Evolutionary conservation across 805 yeast species (phyloP), one percentile per base, ranked within the genome.

Genomic region (Cyberlindnera japonica): DNA sequence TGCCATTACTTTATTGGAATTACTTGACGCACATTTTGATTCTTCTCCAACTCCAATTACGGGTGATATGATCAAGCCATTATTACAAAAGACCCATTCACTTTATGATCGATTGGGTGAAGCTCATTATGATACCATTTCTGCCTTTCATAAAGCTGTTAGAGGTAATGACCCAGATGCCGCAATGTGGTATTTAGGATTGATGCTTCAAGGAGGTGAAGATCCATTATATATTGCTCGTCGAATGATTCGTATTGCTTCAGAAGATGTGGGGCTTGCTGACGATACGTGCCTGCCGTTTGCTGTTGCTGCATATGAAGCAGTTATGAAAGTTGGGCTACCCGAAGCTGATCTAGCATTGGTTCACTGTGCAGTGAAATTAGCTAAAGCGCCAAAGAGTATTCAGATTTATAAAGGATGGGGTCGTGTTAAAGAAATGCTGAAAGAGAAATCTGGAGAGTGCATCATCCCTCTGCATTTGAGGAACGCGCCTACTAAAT

Each of bases 151-250:
- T 64, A 93, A 93, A 56, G 77, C 95, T 0, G 76, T 93, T 0
- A 71, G 99, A 42, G 99, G 99, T 0, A 75, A 86, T 0, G 82
- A 91, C 53, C 82, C 90, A 0, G 87, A 93, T 64, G 98, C 97
- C 0, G 81, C 98, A 0, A 64, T 93, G 45, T 90, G 81, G 59
- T 93, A 93, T 55, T 64, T 93, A 16, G 91, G 81, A 0, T 71
- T 89, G 35, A 93, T 93, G 99, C 68, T 93, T 2, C 74, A 77
- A 48, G 95, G 95, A 3, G 99, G 99, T 0, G 99, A 95, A 58
- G 95, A 86, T 55, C 97, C 97, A 0, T 62, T 88, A 18, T 93
- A 83, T 53, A 79, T 93, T 11, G 89, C 93, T 0, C 69, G 99
- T 31, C 67, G 99, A 49, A 84, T 93, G 95, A 81, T 93, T 5